These are phyloP conservation scores for Fraxinus paxiana DNA, from an alignment of 305 asterid genomes.

Conservation along the genomic window DNA sequence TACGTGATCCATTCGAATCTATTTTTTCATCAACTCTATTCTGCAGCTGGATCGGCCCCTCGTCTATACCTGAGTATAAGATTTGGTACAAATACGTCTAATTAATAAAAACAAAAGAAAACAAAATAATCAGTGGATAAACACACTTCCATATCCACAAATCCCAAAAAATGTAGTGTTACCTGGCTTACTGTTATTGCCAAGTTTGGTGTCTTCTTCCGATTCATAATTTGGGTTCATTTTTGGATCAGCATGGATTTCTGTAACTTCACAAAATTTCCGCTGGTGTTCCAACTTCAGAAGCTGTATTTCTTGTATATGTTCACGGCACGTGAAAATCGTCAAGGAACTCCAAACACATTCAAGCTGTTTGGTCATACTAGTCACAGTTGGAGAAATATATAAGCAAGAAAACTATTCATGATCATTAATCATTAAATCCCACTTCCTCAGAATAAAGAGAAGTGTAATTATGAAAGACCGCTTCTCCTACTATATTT, in stretches of 20 bases:
- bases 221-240: constrained; percentile 73
- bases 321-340: constrained; percentile 64
- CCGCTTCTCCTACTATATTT: neutral
- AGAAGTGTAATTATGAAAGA: neutral
- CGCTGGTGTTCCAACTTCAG: constrained; percentile 72
- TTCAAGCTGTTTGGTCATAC: neutral
- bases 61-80: constrained; percentile 51
- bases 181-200: constrained; percentile 43
- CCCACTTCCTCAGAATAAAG: neutral
- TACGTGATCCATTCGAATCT: constrained; percentile 33
- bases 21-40: constrained; percentile 33
- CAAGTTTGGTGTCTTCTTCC: constrained; percentile 50
- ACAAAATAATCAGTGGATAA: constrained; percentile 7
- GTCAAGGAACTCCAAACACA: constrained; percentile 57
- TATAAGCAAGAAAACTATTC: neutral
- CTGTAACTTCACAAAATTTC: constrained; percentile 61
- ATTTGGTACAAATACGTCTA: constrained; percentile 6
- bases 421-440: neutral
- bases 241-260: constrained; percentile 74
- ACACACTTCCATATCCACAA: constrained; percentile 3
- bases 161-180: constrained; percentile 9
- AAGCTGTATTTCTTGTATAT: constrained; percentile 49
- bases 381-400: neutral
- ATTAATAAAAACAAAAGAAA: constrained; percentile 19
- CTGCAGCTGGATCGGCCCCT: constrained; percentile 28